Percentiles rank a stretch among this genome's conserved stretches.
Evolutionary conservation across 331 rosid species (phyloP).

Genomic region (Pyracantha coccinea): DNA sequence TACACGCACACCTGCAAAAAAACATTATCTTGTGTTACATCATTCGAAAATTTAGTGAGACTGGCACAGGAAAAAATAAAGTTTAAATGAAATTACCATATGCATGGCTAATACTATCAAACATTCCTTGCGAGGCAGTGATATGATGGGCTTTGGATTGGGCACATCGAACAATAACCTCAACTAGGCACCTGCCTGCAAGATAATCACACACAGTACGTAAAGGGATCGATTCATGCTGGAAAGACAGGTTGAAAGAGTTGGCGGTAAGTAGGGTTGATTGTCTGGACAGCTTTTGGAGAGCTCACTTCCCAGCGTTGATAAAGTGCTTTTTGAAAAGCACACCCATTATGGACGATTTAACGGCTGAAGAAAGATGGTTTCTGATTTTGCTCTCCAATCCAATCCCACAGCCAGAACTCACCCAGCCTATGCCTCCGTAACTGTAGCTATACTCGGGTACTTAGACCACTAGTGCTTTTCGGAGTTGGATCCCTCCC

Average conservation of each 20-base stretch:
- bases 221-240: neutral
- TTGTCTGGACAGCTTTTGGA: neutral
- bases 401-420: neutral
- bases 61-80: neutral
- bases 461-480: no score
- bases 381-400: neutral
- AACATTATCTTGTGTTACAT: no score
- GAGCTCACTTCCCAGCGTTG: slow-evolving; percentile 1
- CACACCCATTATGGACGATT: neutral
- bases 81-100: neutral
- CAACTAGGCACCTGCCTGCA: neutral
- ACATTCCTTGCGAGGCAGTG: neutral
- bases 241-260: no score
- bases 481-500: no score
- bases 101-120: neutral
- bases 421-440: neutral
- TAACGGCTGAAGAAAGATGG: neutral
- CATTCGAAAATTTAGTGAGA: no score
- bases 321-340: neutral
- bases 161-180: neutral
- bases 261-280: neutral
- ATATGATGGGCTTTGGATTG: neutral
- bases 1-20: no score
- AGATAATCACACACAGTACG: neutral
- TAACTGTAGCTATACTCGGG: neutral